Evolutionary conservation across 495 filamentous ascomycete genomes (phyloP).

Genomic region (Xylaria bambusicola): DNA sequence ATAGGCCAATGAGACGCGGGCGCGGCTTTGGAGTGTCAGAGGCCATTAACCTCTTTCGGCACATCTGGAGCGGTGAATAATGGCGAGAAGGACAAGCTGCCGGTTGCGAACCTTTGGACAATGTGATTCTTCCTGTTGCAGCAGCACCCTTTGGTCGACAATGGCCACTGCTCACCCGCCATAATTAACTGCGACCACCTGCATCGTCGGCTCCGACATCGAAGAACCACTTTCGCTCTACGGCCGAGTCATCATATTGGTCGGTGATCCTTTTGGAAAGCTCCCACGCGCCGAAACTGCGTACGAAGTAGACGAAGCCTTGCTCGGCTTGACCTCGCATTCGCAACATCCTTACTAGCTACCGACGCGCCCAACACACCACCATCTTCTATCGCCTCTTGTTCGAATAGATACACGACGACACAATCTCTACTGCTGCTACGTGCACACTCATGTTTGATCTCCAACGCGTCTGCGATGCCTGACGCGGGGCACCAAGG

Average conservation of each 20-base stretch:
- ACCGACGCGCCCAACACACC: not conserved
- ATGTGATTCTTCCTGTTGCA: not conserved
- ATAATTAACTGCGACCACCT: not conserved
- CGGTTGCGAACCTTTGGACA: slow-evolving; percentile 12
- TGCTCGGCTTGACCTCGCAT: not conserved
- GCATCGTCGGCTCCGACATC: too few species aligned
- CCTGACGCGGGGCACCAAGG: slow-evolving; percentile 28
- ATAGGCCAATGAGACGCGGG: too few species aligned
- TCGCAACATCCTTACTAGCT: not conserved
- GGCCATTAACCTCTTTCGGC: slow-evolving; percentile 3
- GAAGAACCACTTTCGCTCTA: too few species aligned
- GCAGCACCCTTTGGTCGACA: not conserved
- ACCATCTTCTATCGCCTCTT: not conserved
- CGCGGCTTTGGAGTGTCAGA: too few species aligned
- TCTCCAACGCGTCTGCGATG: slow-evolving; percentile 24
- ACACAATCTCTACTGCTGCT: not conserved
- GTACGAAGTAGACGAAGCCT: too few species aligned
- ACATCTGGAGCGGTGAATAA: not conserved
- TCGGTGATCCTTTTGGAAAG: too few species aligned
- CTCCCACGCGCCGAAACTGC: too few species aligned
- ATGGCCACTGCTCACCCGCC: not conserved
- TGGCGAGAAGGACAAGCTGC: slow-evolving; percentile 12
- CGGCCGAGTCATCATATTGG: too few species aligned
- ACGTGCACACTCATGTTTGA: slow-evolving; percentile 4
- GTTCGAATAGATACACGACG: not conserved